Evolutionary conservation across 129 eudicot species (phyloP).

Genomic region (Helianthus tuberosus): DNA sequence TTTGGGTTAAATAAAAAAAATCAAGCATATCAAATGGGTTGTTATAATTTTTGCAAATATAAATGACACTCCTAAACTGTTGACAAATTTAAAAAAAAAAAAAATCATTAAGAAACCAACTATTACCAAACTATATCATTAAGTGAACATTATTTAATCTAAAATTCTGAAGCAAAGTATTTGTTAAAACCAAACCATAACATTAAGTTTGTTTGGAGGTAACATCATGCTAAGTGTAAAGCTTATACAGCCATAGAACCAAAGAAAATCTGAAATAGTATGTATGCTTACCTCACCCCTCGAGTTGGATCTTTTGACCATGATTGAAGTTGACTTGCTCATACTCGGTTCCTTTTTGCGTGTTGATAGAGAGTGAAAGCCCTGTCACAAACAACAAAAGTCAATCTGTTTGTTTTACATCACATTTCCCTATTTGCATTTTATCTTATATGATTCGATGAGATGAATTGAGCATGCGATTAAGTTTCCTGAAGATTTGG

Average conservation of each 20-base stretch:
- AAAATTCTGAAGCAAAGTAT: no score
- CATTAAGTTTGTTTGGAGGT: no score
- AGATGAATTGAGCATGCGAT: not conserved
- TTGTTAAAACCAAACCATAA: no score
- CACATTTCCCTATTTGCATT: constrained; percentile 4
- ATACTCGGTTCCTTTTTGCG: constrained; percentile 38
- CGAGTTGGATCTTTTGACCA: constrained; percentile 50
- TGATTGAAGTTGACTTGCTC: constrained; percentile 41
- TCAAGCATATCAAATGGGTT: no score
- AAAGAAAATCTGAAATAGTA: not conserved
- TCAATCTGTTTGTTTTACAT: not conserved
- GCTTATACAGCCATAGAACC: not conserved
- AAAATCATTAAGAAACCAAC: no score
- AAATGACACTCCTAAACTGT: no score
- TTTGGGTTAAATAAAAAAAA: no score
- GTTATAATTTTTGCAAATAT: no score
- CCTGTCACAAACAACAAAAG: constrained; percentile 33
- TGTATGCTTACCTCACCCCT: constrained; percentile 70
- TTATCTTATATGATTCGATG: not conserved
- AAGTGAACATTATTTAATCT: no score
- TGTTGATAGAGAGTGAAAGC: constrained; percentile 24
- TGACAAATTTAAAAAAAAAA: no score
- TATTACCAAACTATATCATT: no score
- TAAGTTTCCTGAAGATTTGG: not conserved
- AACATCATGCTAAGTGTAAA: no score